phyloP scores from a whole-genome alignment of 306 rosid species.

The Glycine soja region DNA sequence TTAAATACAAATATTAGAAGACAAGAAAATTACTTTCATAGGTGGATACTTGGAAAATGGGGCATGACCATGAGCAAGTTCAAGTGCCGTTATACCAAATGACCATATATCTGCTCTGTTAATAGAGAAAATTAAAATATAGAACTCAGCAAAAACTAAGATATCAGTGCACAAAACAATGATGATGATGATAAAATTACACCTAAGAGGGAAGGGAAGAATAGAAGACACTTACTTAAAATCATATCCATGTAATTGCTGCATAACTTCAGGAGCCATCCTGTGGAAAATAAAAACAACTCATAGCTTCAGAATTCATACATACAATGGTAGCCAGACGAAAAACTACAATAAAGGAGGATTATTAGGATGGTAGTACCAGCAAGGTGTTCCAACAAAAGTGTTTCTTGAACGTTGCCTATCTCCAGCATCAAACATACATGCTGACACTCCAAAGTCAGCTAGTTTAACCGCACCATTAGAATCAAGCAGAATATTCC shows the following conservation, averaged over 20 bases:
- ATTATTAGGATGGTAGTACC: conserved; percentile 59
- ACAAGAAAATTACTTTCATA: conserved; percentile 76
- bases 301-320: conserved; percentile 35
- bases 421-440: conserved; percentile 94
- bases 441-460: conserved; percentile 97
- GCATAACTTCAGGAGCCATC: conserved; percentile 99
- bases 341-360: conserved; percentile 29
- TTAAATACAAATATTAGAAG: conserved; percentile 36
- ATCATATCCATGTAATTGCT: conserved; percentile 96
- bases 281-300: conserved; percentile 54
- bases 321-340: conserved; percentile 7
- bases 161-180: conserved; percentile 6
- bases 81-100: conserved; percentile 98
- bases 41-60: conserved; percentile 99
- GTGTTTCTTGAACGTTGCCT: conserved; percentile 95
- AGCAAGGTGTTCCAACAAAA: conserved; percentile 99
- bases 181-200: neutral
- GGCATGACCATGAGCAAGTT: conserved; percentile 99
- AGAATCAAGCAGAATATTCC: conserved; percentile 88
- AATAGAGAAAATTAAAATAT: conserved; percentile 39
- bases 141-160: conserved; percentile 17
- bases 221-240: conserved; percentile 74
- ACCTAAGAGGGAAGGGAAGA: neutral
- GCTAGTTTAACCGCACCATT: conserved; percentile 92
- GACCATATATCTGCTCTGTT: conserved; percentile 99